Percentiles rank a stretch among this genome's conserved stretches.
Evolutionary conservation across 148 eudicot species (phyloP).

Genomic region (Arbutus unedo): DNA sequence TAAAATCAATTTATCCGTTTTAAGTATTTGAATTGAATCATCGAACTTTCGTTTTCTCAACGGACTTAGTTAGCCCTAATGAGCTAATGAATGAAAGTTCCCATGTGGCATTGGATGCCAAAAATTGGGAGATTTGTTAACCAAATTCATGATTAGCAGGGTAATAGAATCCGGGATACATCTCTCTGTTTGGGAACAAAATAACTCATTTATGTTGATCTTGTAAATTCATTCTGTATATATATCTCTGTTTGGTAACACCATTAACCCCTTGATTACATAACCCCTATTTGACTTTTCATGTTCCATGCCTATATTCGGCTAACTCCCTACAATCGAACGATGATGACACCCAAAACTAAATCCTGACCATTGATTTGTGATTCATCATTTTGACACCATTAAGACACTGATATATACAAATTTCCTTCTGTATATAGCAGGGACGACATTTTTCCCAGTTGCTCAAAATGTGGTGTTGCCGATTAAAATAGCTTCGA

Average conservation of each 20-base stretch:
- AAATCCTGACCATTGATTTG: neutral
- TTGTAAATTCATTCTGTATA: neutral
- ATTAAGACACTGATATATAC: too few species aligned
- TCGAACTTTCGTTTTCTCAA: too few species aligned
- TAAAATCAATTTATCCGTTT: too few species aligned
- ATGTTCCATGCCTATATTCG: neutral
- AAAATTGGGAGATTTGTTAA: neutral
- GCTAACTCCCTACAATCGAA: too few species aligned
- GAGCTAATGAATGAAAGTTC: too few species aligned
- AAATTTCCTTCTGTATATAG: too few species aligned
- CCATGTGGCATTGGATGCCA: neutral
- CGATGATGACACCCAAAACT: neutral
- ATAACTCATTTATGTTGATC: neutral
- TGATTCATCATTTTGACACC: neutral
- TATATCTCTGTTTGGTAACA: neutral
- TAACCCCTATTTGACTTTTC: neutral
- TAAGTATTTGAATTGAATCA: too few species aligned
- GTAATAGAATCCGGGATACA: neutral
- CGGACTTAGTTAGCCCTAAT: too few species aligned
- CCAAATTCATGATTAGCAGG: neutral
- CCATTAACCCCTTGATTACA: neutral
- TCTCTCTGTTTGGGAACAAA: conserved; percentile 1
- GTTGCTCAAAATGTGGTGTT: too few species aligned
- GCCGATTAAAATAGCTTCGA: neutral
- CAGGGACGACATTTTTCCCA: neutral